These are phyloP conservation scores for Candida khao-thaluensis DNA, from an alignment of 805 yeast genomes.

Conservation along the genomic window DNA sequence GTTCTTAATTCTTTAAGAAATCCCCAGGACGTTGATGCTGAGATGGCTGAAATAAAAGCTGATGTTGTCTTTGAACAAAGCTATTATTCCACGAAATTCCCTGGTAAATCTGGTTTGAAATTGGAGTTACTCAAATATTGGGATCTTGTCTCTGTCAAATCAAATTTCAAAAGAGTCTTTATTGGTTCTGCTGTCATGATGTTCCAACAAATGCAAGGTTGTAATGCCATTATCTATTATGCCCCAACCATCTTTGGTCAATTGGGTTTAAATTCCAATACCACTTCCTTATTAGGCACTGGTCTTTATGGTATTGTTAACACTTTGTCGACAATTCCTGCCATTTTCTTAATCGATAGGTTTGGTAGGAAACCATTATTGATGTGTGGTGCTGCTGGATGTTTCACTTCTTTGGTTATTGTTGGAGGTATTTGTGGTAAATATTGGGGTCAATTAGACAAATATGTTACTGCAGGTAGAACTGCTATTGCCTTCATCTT, in stretches of 20 bases:
- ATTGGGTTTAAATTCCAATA: constrained; percentile 25
- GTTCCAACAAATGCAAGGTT: constrained; percentile 25
- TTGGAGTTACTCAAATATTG: constrained; percentile 13
- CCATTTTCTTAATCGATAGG: constrained; percentile 34
- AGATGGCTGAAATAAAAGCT: constrained; percentile 8
- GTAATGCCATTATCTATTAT: constrained; percentile 36
- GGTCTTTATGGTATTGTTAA: constrained; percentile 34
- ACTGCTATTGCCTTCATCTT: constrained; percentile 38
- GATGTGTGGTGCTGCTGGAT: constrained; percentile 31
- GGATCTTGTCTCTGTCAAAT: constrained; percentile 14
- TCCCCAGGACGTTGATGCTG: constrained; percentile 20
- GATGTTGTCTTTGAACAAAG: constrained; percentile 16
- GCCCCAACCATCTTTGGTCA: constrained; percentile 31
- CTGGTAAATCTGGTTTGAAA: constrained; percentile 10
- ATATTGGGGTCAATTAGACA: constrained; percentile 14
- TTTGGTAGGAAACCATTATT: constrained; percentile 38
- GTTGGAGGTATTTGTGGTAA: constrained; percentile 21
- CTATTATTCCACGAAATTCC: constrained; percentile 13
- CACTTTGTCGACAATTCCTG: constrained; percentile 33
- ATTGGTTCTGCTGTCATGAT: constrained; percentile 29
- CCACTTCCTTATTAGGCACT: constrained; percentile 27
- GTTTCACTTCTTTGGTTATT: constrained; percentile 30
- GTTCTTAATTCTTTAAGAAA: constrained; percentile 18
- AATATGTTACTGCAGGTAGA: constrained; percentile 22
- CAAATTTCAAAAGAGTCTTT: constrained; percentile 32